A percentile compares a stretch with the other conserved stretches of the same genome.
Evolutionary conservation across 305 asterid genomes (phyloP).

Genomic region (Rubia balearica): DNA sequence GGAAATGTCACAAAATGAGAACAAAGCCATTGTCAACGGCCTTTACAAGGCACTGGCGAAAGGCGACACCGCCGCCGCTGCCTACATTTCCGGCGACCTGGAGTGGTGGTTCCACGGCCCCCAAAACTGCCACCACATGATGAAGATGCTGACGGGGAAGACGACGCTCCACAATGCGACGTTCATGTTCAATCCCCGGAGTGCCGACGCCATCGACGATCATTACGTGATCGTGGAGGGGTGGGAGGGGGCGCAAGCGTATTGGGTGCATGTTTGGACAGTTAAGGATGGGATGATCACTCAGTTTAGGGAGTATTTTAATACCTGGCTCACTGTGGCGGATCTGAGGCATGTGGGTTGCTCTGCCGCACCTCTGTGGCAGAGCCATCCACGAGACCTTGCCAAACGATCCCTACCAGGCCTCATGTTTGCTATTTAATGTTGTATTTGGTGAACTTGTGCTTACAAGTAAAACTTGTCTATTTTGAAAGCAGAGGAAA

Average conservation of each 20-base stretch:
- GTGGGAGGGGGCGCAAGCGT: slow-evolving; percentile 65
- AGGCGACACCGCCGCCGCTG: slow-evolving; percentile 24
- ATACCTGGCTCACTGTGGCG: slow-evolving; percentile 69
- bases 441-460: neutral
- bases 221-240: slow-evolving; percentile 67
- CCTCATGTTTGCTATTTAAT: slow-evolving; percentile 58
- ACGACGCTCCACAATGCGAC: slow-evolving; percentile 21
- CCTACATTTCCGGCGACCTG: slow-evolving; percentile 41
- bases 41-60: slow-evolving; percentile 46
- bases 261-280: slow-evolving; percentile 85
- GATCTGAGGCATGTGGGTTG: slow-evolving; percentile 27
- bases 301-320: slow-evolving; percentile 68
- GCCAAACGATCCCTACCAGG: slow-evolving; percentile 55
- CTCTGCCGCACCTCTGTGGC: slow-evolving; percentile 1
- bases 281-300: slow-evolving; percentile 51
- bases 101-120: slow-evolving; percentile 97
- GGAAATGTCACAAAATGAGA: slow-evolving; percentile 22
- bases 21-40: slow-evolving; percentile 28
- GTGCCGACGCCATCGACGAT: slow-evolving; percentile 51
- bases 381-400: slow-evolving; percentile 60
- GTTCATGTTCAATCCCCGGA: slow-evolving; percentile 48
- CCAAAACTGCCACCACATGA: slow-evolving; percentile 69
- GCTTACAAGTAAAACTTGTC: neutral
- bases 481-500: too few species aligned
- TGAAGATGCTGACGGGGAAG: slow-evolving; percentile 64